A percentile compares a stretch with the other conserved stretches of the same genome.
Evolutionary conservation across 2,329 filamentous ascomycete species (phyloP).

Genomic region (Exserohilum turcica): DNA sequence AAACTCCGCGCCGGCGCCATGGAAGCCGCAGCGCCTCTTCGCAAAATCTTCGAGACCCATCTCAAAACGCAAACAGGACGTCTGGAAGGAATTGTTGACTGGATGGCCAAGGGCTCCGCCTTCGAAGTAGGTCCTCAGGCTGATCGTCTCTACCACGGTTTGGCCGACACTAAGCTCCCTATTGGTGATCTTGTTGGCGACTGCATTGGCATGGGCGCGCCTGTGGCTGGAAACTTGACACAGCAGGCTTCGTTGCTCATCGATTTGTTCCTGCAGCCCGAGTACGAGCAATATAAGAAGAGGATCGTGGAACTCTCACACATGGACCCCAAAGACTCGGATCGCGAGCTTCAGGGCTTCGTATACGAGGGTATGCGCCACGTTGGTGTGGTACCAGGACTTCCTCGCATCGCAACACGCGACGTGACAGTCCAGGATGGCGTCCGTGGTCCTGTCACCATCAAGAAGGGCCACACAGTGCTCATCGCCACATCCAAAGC

Average conservation of each 20-base stretch:
- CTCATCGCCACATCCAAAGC: slow-evolving; percentile 51
- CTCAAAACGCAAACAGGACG: slow-evolving; percentile 64
- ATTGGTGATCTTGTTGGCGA: slow-evolving; percentile 57
- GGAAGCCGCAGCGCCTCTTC: slow-evolving; percentile 66
- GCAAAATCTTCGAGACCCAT: slow-evolving; percentile 70
- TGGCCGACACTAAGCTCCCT: slow-evolving; percentile 54
- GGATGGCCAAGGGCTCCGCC: slow-evolving; percentile 55
- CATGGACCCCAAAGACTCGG: slow-evolving; percentile 54
- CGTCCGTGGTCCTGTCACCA: slow-evolving; percentile 52
- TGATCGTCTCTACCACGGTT: slow-evolving; percentile 58
- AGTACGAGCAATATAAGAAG: slow-evolving; percentile 57
- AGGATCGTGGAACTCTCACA: slow-evolving; percentile 58
- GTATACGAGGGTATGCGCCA: slow-evolving; percentile 62
- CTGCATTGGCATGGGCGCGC: slow-evolving; percentile 57
- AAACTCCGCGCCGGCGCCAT: slow-evolving; percentile 54
- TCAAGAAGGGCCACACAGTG: slow-evolving; percentile 48
- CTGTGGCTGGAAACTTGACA: slow-evolving; percentile 58
- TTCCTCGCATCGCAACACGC: slow-evolving; percentile 56
- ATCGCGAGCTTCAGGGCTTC: slow-evolving; percentile 63
- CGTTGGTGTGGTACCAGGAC: slow-evolving; percentile 57
- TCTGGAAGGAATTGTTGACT: slow-evolving; percentile 58
- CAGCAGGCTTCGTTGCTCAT: slow-evolving; percentile 61
- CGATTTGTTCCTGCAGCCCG: slow-evolving; percentile 57
- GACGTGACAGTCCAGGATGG: slow-evolving; percentile 57
- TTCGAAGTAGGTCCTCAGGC: slow-evolving; percentile 60